These are phyloP conservation scores for Russula abietina DNA, from an alignment of 768 basidiomycete species.

Conservation along the genomic window DNA sequence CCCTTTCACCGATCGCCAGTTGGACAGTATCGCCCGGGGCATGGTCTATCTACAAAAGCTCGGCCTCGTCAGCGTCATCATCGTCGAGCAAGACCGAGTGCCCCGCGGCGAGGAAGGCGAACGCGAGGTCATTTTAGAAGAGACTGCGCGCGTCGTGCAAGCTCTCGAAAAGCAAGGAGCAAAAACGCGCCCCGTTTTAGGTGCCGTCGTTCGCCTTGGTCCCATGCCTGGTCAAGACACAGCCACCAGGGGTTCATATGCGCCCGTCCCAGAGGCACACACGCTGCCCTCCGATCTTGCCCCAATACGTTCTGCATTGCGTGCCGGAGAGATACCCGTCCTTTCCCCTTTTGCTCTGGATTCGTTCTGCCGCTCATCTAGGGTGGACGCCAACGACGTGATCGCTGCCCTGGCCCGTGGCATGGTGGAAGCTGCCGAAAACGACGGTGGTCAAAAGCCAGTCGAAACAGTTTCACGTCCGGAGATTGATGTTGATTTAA, in stretches of 20 bases:
- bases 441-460: slow-evolving; percentile 38
- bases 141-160: slow-evolving; percentile 79
- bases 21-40: slow-evolving; percentile 89
- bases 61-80: slow-evolving; percentile 91
- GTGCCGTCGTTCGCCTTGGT: slow-evolving; percentile 77
- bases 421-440: slow-evolving; percentile 57
- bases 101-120: slow-evolving; percentile 63
- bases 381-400: slow-evolving; percentile 83
- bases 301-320: slow-evolving; percentile 81
- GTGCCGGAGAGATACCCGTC: slow-evolving; percentile 93
- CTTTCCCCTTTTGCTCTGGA: slow-evolving; percentile 91
- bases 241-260: slow-evolving; percentile 32
- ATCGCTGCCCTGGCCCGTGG: slow-evolving; percentile 81
- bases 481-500: slow-evolving; percentile 66
- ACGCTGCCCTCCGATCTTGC: slow-evolving; percentile 74
- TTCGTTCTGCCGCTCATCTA: slow-evolving; percentile 78
- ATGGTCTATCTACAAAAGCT: slow-evolving; percentile 95
- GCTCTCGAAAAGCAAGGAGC: slow-evolving; percentile 83
- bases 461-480: slow-evolving; percentile 31
- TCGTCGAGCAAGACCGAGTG: slow-evolving; percentile 83
- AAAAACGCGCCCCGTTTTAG: slow-evolving; percentile 80
- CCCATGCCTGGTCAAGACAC: slow-evolving; percentile 53
- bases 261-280: slow-evolving; percentile 64
- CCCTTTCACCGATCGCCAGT: slow-evolving; percentile 87
- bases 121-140: slow-evolving; percentile 59